Conservation (phyloP, 2,329 filamentous ascomycete species). For the Exserohilum turcica region DNA sequence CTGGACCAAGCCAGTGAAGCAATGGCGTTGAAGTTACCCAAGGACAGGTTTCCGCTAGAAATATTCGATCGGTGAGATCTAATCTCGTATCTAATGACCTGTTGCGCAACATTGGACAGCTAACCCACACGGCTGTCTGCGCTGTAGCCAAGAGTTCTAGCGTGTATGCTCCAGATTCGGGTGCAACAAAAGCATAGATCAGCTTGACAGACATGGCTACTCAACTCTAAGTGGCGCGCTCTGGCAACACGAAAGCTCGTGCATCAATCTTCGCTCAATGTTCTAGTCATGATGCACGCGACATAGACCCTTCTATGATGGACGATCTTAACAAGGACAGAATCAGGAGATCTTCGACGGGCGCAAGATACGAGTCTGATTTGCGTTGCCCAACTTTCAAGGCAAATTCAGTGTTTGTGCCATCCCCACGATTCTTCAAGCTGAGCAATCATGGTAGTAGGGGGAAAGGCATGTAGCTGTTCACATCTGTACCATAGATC, state of each 20-base stretch:
- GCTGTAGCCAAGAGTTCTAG: no score
- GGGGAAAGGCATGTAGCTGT: constrained; percentile 42
- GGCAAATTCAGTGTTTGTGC: constrained; percentile 14
- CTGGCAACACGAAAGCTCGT: no score
- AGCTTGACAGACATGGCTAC: no score
- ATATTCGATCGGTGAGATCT: neutral
- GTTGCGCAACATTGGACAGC: neutral
- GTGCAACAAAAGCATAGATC: no score
- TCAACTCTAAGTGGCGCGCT: no score
- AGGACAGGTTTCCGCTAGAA: constrained; percentile 1
- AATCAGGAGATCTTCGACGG: no score
- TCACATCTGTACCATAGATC: constrained; percentile 41
- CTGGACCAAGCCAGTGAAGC: constrained; percentile 3
- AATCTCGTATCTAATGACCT: neutral
- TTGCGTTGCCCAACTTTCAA: neutral
- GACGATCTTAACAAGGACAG: no score
- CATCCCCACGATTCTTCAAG: constrained; percentile 47
- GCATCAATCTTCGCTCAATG: neutral
- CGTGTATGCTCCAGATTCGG: no score
- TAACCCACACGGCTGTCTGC: no score
- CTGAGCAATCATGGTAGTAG: constrained; percentile 38
- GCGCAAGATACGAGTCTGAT: neutral
- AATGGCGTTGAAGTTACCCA: constrained; percentile 2
- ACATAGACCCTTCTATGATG: no score
- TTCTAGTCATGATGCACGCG: no score